Percentiles rank a stretch among this genome's conserved stretches.
These are phyloP conservation scores for Nakazawaea ishiwadae DNA, from an alignment of 805 yeast species.

Conservation along the genomic window DNA sequence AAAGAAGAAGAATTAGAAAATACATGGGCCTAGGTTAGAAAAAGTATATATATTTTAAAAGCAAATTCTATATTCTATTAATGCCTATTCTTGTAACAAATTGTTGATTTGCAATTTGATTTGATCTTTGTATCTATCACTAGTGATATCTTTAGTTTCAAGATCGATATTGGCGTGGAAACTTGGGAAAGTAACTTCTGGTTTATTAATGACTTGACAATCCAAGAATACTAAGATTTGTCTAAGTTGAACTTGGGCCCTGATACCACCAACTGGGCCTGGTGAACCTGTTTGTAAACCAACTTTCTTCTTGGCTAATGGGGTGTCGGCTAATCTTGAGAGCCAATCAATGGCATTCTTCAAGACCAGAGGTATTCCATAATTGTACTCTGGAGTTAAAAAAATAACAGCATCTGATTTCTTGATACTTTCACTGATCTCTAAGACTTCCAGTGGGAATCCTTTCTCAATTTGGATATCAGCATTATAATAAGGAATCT, in stretches of 20 bases:
- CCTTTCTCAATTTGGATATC: constrained; percentile 6
- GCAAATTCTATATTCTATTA: not conserved
- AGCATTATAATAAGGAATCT: constrained; percentile 6
- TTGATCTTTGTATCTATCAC: not conserved
- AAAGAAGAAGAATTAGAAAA: constrained; percentile 19
- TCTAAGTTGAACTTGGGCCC: constrained; percentile 7
- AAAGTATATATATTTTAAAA: no score
- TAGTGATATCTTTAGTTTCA: constrained; percentile 5
- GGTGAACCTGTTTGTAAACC: constrained; percentile 3
- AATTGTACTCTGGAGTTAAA: constrained; percentile 10
- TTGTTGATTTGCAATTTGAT: constrained; percentile 4
- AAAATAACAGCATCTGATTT: constrained; percentile 6
- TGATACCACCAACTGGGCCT: constrained; percentile 5
- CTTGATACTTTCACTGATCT: constrained; percentile 3
- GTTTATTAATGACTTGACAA: constrained; percentile 4
- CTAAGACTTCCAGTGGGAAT: constrained; percentile 1
- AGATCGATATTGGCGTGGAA: constrained; percentile 1
- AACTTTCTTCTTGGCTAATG: constrained; percentile 6
- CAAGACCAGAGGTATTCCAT: constrained; percentile 3
- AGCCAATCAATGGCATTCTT: constrained; percentile 10
- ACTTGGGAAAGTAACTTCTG: constrained; percentile 3
- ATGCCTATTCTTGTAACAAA: no score
- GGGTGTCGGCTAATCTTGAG: constrained; percentile 6
- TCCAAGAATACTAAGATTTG: constrained; percentile 8
- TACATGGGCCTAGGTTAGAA: not conserved